These are phyloP conservation scores for Lobulomyces angularis DNA, from an alignment of 192 early-diverging fungal species.

Conservation along the genomic window DNA sequence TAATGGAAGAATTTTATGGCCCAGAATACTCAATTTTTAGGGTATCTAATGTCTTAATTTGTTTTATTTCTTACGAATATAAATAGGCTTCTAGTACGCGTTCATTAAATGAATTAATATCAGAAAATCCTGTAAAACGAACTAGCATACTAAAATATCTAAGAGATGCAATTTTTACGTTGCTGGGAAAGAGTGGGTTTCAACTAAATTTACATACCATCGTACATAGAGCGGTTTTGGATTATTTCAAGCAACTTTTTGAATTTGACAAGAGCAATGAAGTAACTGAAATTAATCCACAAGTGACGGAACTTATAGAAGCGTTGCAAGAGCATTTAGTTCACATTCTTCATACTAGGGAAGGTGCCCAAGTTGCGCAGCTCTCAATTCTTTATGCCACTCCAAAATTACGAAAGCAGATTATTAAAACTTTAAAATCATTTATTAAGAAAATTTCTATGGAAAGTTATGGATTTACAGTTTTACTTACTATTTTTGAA, in stretches of 20 bases:
- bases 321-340: conserved; percentile 68
- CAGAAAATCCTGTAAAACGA: conserved; percentile 56
- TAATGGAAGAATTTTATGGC: conserved; percentile 90
- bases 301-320: conserved; percentile 46
- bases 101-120: conserved; percentile 41
- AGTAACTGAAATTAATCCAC: neutral
- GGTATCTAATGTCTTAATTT: conserved; percentile 20
- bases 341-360: conserved; percentile 83
- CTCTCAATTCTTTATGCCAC: conserved; percentile 63
- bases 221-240: conserved; percentile 73
- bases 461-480: conserved; percentile 84
- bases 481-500: conserved; percentile 71
- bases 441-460: conserved; percentile 64
- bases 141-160: conserved; percentile 59
- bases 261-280: neutral
- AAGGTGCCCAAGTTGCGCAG: conserved; percentile 79
- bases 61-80: neutral
- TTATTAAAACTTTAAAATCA: conserved; percentile 74
- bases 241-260: conserved; percentile 48
- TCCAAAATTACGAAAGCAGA: conserved; percentile 83
- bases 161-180: conserved; percentile 47
- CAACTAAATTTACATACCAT: conserved; percentile 56
- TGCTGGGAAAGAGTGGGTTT: conserved; percentile 70
- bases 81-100: conserved; percentile 12
- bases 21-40: conserved; percentile 81